Evolutionary conservation across 1,284 basidiomycete species (phyloP).

Genomic region (Rhodotorula mucilaginosa): DNA sequence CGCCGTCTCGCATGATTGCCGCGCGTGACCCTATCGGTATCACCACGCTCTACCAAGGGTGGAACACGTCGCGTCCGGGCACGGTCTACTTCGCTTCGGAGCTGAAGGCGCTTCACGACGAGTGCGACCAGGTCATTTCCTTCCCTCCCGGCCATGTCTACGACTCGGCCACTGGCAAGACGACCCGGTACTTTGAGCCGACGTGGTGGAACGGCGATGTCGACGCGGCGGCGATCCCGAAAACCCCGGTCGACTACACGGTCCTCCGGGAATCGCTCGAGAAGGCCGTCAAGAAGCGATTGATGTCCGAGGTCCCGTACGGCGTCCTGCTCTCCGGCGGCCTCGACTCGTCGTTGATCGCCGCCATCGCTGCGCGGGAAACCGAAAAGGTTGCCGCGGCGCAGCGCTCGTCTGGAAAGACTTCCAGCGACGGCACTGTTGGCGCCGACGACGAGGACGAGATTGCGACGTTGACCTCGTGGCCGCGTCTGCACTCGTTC

Average conservation of each 20-base stretch:
- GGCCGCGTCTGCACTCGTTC: conserved; percentile 98
- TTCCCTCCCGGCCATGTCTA: conserved; percentile 98
- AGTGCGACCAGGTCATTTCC: conserved; percentile 90
- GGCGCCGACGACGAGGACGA: conserved; percentile 39
- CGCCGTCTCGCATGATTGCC: conserved; percentile 86
- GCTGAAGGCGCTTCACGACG: conserved; percentile 86
- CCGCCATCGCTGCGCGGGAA: conserved; percentile 92
- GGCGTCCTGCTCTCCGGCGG: conserved; percentile 95
- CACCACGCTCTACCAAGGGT: conserved; percentile 96
- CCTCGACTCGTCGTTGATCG: conserved; percentile 93
- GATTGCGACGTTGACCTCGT: conserved; percentile 67
- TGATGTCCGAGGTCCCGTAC: conserved; percentile 99
- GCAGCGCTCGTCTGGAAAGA: conserved; percentile 55
- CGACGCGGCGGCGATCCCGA: conserved; percentile 63
- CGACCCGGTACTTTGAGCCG: conserved; percentile 78
- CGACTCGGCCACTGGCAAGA: conserved; percentile 73
- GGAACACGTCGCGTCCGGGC: conserved; percentile 78
- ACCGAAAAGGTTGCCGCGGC: conserved; percentile 86
- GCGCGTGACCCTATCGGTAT: conserved; percentile 97
- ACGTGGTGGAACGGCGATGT: conserved; percentile 78
- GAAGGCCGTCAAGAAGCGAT: conserved; percentile 85
- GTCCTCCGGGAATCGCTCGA: conserved; percentile 79
- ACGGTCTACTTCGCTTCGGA: conserved; percentile 92
- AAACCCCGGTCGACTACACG: conserved; percentile 65
- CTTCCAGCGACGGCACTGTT: conserved; percentile 27